These are phyloP conservation scores for Tulasnella sp. DNA, from an alignment of 768 basidiomycete genomes.

Conservation along the genomic window DNA sequence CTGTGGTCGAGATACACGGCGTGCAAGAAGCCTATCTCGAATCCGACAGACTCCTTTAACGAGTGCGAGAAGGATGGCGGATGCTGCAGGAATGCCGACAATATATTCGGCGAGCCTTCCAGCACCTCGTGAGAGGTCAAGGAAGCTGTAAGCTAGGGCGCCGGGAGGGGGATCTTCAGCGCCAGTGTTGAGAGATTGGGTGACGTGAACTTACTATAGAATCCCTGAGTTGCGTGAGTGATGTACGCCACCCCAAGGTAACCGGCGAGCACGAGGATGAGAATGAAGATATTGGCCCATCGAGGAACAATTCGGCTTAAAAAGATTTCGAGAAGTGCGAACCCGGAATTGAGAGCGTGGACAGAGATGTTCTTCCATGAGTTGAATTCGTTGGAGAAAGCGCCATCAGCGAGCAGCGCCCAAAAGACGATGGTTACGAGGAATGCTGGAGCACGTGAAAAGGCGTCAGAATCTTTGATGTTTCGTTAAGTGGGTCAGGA, in stretches of 20 bases:
- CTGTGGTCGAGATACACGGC: not conserved
- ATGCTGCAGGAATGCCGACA: not conserved
- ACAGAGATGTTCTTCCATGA: slow-evolving; percentile 54
- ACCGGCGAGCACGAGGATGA: slow-evolving; percentile 42
- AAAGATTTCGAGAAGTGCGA: slow-evolving; percentile 51
- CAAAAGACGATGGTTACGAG: slow-evolving; percentile 59
- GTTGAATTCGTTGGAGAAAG: slow-evolving; percentile 36
- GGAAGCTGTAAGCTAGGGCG: slow-evolving; percentile 56
- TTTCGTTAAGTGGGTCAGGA: slow-evolving; percentile 20
- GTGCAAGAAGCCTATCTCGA: slow-evolving; percentile 32
- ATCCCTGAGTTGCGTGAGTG: slow-evolving; percentile 49
- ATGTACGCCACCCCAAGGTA: slow-evolving; percentile 67
- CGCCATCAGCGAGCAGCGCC: slow-evolving; percentile 43
- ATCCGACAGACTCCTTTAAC: slow-evolving; percentile 39
- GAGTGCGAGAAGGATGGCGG: slow-evolving; percentile 25
- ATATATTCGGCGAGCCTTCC: slow-evolving; percentile 46
- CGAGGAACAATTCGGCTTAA: slow-evolving; percentile 48
- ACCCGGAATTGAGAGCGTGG: slow-evolving; percentile 52
- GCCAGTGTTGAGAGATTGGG: not conserved
- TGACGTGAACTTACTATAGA: slow-evolving; percentile 48
- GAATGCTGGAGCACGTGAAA: slow-evolving; percentile 39
- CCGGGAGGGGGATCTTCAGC: slow-evolving; percentile 6
- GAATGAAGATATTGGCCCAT: slow-evolving; percentile 44
- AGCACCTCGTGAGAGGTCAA: slow-evolving; percentile 43
- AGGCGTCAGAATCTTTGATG: not conserved